Conservation (phyloP, 768 basidiomycete species). For the Suillus subluteus region DNA sequence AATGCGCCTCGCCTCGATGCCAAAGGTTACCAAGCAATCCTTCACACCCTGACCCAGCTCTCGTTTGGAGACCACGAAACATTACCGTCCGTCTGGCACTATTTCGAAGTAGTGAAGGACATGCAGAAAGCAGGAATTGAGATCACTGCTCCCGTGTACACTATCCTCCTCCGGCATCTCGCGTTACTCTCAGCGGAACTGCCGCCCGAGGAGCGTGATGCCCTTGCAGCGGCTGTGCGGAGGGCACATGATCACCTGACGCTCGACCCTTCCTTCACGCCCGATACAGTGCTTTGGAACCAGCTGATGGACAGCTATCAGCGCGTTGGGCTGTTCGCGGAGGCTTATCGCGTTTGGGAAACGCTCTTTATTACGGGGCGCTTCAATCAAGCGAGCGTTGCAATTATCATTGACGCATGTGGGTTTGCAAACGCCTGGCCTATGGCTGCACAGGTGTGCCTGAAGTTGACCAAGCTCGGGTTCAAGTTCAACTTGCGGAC, state of each 20-base stretch:
- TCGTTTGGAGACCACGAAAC: constrained; percentile 47
- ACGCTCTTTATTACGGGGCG: constrained; percentile 60
- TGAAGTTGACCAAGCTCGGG: constrained; percentile 49
- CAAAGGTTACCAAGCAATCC: constrained; percentile 63
- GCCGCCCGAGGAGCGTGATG: constrained; percentile 26
- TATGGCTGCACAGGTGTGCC: constrained; percentile 58
- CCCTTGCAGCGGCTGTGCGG: constrained; percentile 54
- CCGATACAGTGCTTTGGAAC: constrained; percentile 75
- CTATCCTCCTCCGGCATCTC: constrained; percentile 63
- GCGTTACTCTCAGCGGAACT: constrained; percentile 43
- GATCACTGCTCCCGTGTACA: constrained; percentile 64
- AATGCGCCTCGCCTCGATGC: constrained; percentile 47
- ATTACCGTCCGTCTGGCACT: constrained; percentile 52
- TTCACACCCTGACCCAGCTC: constrained; percentile 64
- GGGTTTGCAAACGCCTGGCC: constrained; percentile 58
- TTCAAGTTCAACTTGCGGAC: constrained; percentile 65
- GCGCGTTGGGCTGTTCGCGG: constrained; percentile 69
- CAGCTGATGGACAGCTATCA: constrained; percentile 90
- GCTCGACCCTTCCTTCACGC: constrained; percentile 76
- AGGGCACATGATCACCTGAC: constrained; percentile 76
- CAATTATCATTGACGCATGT: constrained; percentile 86
- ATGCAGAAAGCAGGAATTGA: constrained; percentile 71
- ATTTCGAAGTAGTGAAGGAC: constrained; percentile 78
- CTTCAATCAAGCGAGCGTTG: constrained; percentile 68
- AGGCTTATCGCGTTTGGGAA: constrained; percentile 83